These are phyloP conservation scores for Gossypium stocksii DNA, from an alignment of 345 rosid genomes.

Conservation along the genomic window DNA sequence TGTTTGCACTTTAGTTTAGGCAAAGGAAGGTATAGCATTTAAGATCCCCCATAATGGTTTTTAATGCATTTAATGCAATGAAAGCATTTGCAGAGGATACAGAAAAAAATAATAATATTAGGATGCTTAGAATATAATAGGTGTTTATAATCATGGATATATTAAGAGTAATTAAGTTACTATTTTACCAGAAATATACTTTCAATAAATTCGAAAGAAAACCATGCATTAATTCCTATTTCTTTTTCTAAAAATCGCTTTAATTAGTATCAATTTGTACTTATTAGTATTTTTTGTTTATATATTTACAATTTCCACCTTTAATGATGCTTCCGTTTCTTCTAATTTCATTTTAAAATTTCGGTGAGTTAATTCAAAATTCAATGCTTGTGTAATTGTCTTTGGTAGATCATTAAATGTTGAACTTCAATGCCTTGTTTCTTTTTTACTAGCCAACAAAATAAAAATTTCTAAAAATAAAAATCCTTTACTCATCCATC, in stretches of 20 bases:
- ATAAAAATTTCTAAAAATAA: background rate
- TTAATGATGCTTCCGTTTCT: background rate
- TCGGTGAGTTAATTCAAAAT: background rate
- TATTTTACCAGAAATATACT: background rate
- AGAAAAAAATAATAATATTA: background rate
- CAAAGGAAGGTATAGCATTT: background rate
- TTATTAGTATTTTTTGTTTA: too few species aligned
- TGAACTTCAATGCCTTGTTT: conserved; percentile 2
- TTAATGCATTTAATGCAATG: background rate
- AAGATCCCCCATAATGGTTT: background rate
- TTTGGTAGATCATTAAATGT: conserved; percentile 7
- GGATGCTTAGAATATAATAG: background rate
- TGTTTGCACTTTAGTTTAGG: background rate
- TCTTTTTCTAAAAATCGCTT: background rate
- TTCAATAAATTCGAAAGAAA: too few species aligned
- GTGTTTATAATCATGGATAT: background rate
- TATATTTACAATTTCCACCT: background rate
- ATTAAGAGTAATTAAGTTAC: background rate
- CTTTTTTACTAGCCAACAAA: background rate
- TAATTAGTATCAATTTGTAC: background rate
- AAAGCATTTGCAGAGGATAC: background rate
- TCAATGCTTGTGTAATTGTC: background rate
- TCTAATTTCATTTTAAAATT: background rate
- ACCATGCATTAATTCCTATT: background rate
- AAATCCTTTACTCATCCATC: background rate